Percentiles rank a stretch among this genome's conserved stretches.
Evolutionary conservation across 495 filamentous ascomycete species (phyloP).

Genomic region (Hyaloscypha bicolor): DNA sequence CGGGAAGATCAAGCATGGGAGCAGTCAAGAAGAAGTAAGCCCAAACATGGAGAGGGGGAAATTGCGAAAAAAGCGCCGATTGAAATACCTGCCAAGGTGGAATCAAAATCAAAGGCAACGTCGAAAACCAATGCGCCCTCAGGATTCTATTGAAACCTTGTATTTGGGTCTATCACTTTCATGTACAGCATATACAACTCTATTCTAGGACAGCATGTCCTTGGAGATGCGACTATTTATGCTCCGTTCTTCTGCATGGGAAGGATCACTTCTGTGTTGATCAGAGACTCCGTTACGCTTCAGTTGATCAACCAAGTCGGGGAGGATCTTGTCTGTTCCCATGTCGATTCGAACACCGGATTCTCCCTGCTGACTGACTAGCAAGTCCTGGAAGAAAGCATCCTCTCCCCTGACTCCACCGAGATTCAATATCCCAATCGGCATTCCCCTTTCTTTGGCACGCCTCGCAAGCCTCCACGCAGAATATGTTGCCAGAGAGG

Average conservation of each 20-base stretch:
- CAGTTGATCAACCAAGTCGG: slow-evolving; percentile 49
- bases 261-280: neutral
- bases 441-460: slow-evolving; percentile 79
- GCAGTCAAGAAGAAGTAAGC: slow-evolving; percentile 36
- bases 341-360: slow-evolving; percentile 54
- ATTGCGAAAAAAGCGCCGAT: neutral
- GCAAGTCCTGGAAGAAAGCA: slow-evolving; percentile 58
- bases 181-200: slow-evolving; percentile 24
- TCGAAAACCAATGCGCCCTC: slow-evolving; percentile 24
- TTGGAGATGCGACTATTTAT: slow-evolving; percentile 44
- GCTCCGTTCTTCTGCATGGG: slow-evolving; percentile 9
- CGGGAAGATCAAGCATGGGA: slow-evolving; percentile 70
- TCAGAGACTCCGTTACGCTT: slow-evolving; percentile 32
- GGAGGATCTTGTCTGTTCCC: slow-evolving; percentile 56
- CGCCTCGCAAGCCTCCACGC: slow-evolving; percentile 88
- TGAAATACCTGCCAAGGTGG: neutral
- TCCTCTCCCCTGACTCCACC: slow-evolving; percentile 83
- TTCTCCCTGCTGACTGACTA: slow-evolving; percentile 47
- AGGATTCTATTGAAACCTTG: slow-evolving; percentile 29
- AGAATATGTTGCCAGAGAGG: slow-evolving; percentile 89
- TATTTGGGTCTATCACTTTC: slow-evolving; percentile 16
- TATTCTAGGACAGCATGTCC: slow-evolving; percentile 50
- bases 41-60: slow-evolving; percentile 29
- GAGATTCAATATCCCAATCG: slow-evolving; percentile 81
- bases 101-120: neutral